A percentile compares a stretch with the other conserved stretches of the same genome.
These are phyloP conservation scores for Ophiostoma montium DNA, from an alignment of 2,329 filamentous ascomycete species.

Conservation along the genomic window DNA sequence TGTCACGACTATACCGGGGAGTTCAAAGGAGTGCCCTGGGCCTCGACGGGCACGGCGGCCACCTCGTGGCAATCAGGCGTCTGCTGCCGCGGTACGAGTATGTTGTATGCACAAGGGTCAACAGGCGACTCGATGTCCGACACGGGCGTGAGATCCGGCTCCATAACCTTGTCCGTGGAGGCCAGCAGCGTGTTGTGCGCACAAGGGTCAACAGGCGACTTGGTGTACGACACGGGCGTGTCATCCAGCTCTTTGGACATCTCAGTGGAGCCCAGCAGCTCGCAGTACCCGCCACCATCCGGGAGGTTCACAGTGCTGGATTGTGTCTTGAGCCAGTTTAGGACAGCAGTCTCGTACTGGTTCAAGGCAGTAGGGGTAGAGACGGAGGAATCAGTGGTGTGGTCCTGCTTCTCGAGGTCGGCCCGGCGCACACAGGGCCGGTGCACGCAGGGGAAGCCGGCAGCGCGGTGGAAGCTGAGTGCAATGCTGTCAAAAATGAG, in stretches of 20 bases:
- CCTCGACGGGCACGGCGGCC: background rate
- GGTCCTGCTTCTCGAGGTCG: conserved; percentile 16
- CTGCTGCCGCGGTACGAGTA: conserved; percentile 17
- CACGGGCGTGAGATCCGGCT: background rate
- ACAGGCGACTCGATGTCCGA: background rate
- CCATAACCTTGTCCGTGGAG: background rate
- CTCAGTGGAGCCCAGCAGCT: conserved; percentile 15
- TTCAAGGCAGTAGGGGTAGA: background rate
- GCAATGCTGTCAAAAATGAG: conserved; percentile 27
- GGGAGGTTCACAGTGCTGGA: too few relatives aligned
- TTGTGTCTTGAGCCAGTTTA: too few relatives aligned
- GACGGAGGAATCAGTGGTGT: background rate
- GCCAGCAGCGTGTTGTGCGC: conserved; percentile 14
- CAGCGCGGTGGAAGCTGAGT: conserved; percentile 29
- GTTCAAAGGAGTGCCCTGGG: background rate
- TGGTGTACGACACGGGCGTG: background rate
- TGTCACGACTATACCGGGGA: too few relatives aligned
- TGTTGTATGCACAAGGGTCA: background rate
- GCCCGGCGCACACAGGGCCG: conserved; percentile 21
- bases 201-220: background rate
- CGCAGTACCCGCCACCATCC: too few relatives aligned
- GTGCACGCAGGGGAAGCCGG: conserved; percentile 27
- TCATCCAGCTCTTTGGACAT: background rate
- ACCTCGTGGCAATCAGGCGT: background rate
- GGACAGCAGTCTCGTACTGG: too few relatives aligned